Conservation (phyloP, 176 grass and related monocot genomes). For the Oryza glaberrima region DNA sequence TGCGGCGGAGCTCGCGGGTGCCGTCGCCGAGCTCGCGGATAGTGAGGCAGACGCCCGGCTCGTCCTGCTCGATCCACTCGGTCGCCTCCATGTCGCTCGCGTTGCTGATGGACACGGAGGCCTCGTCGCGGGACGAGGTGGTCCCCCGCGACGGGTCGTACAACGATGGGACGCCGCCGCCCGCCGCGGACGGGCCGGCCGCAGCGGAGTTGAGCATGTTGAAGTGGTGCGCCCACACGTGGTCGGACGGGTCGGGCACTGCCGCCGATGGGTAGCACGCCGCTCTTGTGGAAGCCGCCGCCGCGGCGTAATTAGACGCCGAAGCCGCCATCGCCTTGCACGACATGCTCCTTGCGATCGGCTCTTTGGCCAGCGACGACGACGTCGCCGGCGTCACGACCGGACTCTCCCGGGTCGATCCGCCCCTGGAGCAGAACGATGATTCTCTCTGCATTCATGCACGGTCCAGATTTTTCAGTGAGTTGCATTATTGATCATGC, state of each 20-base stretch:
- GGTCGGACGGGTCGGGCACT: constrained; percentile 77
- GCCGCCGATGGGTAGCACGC: constrained; percentile 56
- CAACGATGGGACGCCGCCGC: constrained; percentile 35
- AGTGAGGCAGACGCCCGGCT: constrained; percentile 94
- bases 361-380: constrained; percentile 47
- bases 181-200: constrained; percentile 31
- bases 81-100: constrained; percentile 72
- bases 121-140: constrained; percentile 87
- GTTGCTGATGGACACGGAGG: constrained; percentile 91
- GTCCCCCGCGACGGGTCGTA: constrained; percentile 77
- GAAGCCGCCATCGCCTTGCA: constrained; percentile 36
- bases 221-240: constrained; percentile 74
- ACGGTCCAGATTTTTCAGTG: not conserved
- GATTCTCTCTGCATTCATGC: constrained; percentile 70
- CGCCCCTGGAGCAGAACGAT: constrained; percentile 62
- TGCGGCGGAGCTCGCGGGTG: constrained; percentile 87
- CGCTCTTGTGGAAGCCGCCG: constrained; percentile 41
- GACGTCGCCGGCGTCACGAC: constrained; percentile 25
- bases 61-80: constrained; percentile 93
- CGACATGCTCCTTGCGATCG: constrained; percentile 33
- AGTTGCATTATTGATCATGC: not conserved
- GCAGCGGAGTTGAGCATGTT: constrained; percentile 58
- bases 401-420: constrained; percentile 70
- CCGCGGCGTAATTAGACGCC: constrained; percentile 17
- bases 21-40: constrained; percentile 94